Evolutionary conservation across 306 rosid species (phyloP).

Genomic region (Gillenia trifoliata): DNA sequence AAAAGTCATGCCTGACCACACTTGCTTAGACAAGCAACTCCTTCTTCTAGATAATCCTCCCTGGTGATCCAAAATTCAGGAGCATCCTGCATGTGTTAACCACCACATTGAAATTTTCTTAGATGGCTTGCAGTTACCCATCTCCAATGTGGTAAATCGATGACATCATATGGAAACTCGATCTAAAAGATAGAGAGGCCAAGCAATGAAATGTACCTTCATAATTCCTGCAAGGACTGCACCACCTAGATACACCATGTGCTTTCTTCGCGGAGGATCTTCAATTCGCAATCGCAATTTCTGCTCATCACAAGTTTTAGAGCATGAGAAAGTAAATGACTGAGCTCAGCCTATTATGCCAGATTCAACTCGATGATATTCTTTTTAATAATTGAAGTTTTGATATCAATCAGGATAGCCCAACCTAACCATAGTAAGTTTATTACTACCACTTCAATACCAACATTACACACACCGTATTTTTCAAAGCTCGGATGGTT

Average conservation of each 20-base stretch:
- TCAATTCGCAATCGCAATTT: conserved; percentile 87
- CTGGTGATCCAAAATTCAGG: conserved; percentile 97
- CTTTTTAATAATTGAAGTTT: background rate
- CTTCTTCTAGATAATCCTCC: conserved; percentile 98
- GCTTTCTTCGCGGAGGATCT: conserved; percentile 98
- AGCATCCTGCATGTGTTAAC: conserved; percentile 69
- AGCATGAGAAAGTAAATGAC: conserved; percentile 2
- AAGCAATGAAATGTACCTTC: conserved; percentile 57
- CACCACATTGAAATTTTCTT: conserved; percentile 29
- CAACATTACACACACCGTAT: background rate
- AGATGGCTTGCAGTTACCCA: conserved; percentile 7
- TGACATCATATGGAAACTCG: background rate
- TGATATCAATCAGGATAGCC: background rate
- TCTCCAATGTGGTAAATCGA: background rate
- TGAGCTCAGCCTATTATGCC: background rate
- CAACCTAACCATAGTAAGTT: background rate
- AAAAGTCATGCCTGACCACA: conserved; percentile 81
- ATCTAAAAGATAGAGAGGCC: background rate
- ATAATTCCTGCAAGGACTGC: conserved; percentile 98
- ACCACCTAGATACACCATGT: conserved; percentile 99
- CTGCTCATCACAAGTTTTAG: conserved; percentile 35
- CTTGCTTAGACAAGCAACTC: conserved; percentile 76
- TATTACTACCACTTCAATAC: background rate
- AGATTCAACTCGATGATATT: background rate
- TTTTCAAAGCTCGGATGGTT: background rate